These are phyloP conservation scores for Cyathus striatus DNA, from an alignment of 768 basidiomycete genomes.

Conservation along the genomic window DNA sequence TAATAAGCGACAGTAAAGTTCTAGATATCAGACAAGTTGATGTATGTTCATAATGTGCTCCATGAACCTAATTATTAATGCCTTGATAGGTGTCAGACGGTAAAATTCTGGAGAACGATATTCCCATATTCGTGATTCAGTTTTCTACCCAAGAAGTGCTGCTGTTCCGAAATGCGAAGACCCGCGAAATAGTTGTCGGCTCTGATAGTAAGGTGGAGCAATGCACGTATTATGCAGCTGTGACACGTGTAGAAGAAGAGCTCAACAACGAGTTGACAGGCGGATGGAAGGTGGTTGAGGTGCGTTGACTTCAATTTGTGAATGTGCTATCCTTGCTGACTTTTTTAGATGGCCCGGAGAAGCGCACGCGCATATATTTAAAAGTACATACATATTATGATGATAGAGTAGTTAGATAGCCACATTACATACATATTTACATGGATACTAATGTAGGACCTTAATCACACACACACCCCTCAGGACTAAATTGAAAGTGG, in stretches of 20 bases:
- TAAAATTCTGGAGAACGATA: conserved; percentile 84
- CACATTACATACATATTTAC: no score
- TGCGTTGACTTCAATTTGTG: conserved; percentile 25
- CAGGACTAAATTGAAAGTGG: no score
- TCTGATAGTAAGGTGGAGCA: conserved; percentile 90
- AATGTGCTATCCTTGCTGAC: conserved; percentile 3
- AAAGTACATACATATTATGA: conserved; percentile 22
- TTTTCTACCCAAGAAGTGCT: conserved; percentile 94
- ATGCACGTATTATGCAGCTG: conserved; percentile 86
- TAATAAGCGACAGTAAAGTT: conserved; percentile 89
- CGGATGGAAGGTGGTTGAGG: conserved; percentile 98
- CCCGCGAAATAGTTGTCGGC: conserved; percentile 82
- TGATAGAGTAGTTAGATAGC: no score
- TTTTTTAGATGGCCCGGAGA: conserved; percentile 34
- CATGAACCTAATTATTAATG: background rate
- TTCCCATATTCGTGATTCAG: conserved; percentile 88
- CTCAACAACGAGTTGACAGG: conserved; percentile 90
- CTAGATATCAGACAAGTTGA: conserved; percentile 98
- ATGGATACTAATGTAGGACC: no score
- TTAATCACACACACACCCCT: no score
- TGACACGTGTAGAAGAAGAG: conserved; percentile 86
- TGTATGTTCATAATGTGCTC: conserved; percentile 39
- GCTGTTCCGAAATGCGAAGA: conserved; percentile 85
- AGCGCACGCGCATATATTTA: conserved; percentile 44
- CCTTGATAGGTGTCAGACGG: conserved; percentile 67